Percentiles rank a stretch among this genome's conserved stretches.
phyloP scores from a whole-genome alignment of 495 filamentous ascomycete genomes.

The Letharia lupina region DNA sequence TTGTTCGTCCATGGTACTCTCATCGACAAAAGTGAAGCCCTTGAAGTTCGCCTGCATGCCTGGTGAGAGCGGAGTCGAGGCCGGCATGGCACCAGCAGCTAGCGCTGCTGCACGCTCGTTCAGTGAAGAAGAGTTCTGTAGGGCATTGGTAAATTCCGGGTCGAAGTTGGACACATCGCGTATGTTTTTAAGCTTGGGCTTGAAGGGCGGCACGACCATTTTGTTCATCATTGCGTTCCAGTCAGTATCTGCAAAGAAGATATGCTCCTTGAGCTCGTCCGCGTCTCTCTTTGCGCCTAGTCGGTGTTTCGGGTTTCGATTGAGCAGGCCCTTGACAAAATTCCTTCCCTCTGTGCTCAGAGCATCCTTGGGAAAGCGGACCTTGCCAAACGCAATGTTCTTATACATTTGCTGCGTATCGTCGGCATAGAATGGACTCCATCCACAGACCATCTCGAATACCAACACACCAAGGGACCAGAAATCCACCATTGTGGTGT shows the following conservation, averaged over 20 bases:
- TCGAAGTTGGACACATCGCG: slow-evolving; percentile 97
- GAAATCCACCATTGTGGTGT: slow-evolving; percentile 99
- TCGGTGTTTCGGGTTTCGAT: slow-evolving; percentile 93
- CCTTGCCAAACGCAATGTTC: slow-evolving; percentile 98
- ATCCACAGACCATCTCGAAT: slow-evolving; percentile 99
- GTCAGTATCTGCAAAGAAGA: slow-evolving; percentile 90
- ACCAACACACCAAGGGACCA: slow-evolving; percentile 97
- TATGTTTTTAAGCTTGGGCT: slow-evolving; percentile 89
- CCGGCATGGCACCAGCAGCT: slow-evolving; percentile 63
- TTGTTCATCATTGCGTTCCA: slow-evolving; percentile 83
- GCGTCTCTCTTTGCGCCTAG: slow-evolving; percentile 86
- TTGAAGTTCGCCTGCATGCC: slow-evolving; percentile 97
- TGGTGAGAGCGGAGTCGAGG: slow-evolving; percentile 83
- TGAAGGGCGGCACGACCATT: slow-evolving; percentile 93
- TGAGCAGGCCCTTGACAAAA: slow-evolving; percentile 94
- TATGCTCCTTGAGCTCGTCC: slow-evolving; percentile 86
- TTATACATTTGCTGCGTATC: slow-evolving; percentile 99
- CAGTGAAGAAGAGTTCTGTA: slow-evolving; percentile 72
- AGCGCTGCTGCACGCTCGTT: slow-evolving; percentile 78
- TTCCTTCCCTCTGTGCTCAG: slow-evolving; percentile 89
- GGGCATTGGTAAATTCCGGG: slow-evolving; percentile 93
- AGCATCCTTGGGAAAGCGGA: slow-evolving; percentile 90
- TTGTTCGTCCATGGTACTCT: slow-evolving; percentile 89
- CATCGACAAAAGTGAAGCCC: slow-evolving; percentile 96
- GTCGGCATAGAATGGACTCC: slow-evolving; percentile 98